Percentiles rank a stretch among this genome's conserved stretches.
Conservation (phyloP, 495 filamentous ascomycete species). For the Saxophila tyrrhenica region DNA sequence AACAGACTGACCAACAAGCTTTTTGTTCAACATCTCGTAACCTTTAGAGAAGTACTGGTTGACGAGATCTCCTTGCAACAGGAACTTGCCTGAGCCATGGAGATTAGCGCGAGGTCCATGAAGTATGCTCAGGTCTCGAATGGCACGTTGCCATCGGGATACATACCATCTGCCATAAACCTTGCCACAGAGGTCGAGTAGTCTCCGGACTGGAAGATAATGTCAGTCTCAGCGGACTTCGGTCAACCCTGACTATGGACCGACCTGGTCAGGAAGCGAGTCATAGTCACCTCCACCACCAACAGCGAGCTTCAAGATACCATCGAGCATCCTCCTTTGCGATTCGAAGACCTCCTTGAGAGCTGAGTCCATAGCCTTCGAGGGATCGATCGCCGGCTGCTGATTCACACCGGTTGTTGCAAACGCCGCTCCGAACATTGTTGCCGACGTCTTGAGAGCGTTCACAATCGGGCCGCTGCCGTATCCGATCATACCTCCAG, state of each 20-base stretch:
- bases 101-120: no score
- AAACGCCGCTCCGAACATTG: neutral
- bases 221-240: neutral
- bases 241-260: neutral
- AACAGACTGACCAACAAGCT: neutral
- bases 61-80: neutral
- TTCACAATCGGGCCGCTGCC: neutral
- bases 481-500: neutral
- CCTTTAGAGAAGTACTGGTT: neutral
- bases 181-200: neutral
- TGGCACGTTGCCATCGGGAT: neutral
- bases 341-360: neutral
- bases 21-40: neutral
- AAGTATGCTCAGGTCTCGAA: no score
- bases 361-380: neutral
- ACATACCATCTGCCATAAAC: neutral
- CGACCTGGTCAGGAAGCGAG: neutral
- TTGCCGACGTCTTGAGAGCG: neutral
- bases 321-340: neutral
- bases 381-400: neutral
- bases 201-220: neutral
- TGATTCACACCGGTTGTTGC: neutral
- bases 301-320: neutral
- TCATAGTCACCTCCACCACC: neutral
- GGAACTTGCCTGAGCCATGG: neutral